These are phyloP conservation scores for Monilinia fructicola DNA, from an alignment of 2,329 filamentous ascomycete genomes.

Conservation along the genomic window DNA sequence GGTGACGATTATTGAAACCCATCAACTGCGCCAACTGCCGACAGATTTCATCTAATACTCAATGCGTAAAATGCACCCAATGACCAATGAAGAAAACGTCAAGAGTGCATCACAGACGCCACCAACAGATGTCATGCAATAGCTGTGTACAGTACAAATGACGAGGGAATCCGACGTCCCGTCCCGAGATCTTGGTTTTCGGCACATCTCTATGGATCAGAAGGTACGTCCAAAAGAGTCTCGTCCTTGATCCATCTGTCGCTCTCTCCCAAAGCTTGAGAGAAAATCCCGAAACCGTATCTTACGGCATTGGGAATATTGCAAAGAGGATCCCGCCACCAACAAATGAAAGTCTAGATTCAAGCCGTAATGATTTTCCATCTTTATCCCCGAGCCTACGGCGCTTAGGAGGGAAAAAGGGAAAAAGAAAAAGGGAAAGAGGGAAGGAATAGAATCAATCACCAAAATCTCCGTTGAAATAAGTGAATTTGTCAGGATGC, in stretches of 20 bases:
- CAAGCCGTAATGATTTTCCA: background rate
- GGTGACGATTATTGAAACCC: background rate
- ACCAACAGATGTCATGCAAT: conserved; percentile 18
- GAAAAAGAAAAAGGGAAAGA: background rate
- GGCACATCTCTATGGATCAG: conserved; percentile 14
- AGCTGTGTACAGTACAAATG: background rate
- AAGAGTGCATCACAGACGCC: conserved; percentile 1
- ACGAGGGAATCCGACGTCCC: conserved; percentile 8
- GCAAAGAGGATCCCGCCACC: conserved; percentile 1
- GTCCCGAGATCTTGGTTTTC: conserved; percentile 24
- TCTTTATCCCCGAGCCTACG: background rate
- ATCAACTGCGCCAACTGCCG: background rate
- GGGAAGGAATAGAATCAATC: background rate
- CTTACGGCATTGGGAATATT: conserved; percentile 1
- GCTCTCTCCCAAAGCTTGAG: background rate
- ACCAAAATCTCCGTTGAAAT: too few species aligned
- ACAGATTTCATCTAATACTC: conserved; percentile 3
- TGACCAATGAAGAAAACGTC: conserved; percentile 7
- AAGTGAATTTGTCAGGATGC: too few species aligned
- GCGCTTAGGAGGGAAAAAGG: background rate
- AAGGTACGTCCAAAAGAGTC: background rate
- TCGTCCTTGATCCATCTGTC: background rate
- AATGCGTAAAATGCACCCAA: conserved; percentile 9
- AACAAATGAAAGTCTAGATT: background rate
- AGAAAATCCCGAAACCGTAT: conserved; percentile 6